Evolutionary conservation across 371 early-diverging fungal species (phyloP).

Genomic region (Basidiobolus heterosporus): DNA sequence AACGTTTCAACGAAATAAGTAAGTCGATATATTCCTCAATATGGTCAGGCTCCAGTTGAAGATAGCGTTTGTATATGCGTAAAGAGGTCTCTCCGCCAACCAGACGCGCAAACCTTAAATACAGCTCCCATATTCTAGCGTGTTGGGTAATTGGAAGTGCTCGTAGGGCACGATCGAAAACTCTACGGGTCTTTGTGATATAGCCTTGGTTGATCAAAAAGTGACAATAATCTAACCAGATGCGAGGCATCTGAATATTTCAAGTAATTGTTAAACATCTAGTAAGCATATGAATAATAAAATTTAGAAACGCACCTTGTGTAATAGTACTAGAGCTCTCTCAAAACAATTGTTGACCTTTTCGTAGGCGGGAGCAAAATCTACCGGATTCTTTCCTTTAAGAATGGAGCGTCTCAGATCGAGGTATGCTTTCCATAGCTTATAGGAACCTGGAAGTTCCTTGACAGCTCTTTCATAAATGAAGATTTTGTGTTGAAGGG

Average conservation of each 20-base stretch:
- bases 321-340: conserved; percentile 64
- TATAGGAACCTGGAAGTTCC: conserved; percentile 83
- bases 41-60: conserved; percentile 57
- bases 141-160: conserved; percentile 91
- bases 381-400: conserved; percentile 23
- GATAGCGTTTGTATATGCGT: conserved; percentile 59
- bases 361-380: conserved; percentile 34
- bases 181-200: conserved; percentile 56
- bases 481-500: conserved; percentile 18
- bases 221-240: conserved; percentile 60
- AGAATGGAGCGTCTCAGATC: conserved; percentile 42
- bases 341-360: conserved; percentile 64
- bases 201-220: conserved; percentile 55
- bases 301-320: conserved; percentile 63
- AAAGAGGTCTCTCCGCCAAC: conserved; percentile 73
- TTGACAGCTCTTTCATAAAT: conserved; percentile 78
- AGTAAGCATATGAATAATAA: neutral
- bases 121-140: conserved; percentile 69
- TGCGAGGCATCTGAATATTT: conserved; percentile 52
- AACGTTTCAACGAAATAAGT: conserved; percentile 42
- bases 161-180: conserved; percentile 80
- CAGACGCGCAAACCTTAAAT: conserved; percentile 58
- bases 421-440: conserved; percentile 86
- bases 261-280: neutral
- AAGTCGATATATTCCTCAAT: conserved; percentile 60